Evolutionary conservation across 352 stramenopile species (phyloP), one percentile per base, ranked within the genome.

Genomic region (Peronospora tabacina): DNA sequence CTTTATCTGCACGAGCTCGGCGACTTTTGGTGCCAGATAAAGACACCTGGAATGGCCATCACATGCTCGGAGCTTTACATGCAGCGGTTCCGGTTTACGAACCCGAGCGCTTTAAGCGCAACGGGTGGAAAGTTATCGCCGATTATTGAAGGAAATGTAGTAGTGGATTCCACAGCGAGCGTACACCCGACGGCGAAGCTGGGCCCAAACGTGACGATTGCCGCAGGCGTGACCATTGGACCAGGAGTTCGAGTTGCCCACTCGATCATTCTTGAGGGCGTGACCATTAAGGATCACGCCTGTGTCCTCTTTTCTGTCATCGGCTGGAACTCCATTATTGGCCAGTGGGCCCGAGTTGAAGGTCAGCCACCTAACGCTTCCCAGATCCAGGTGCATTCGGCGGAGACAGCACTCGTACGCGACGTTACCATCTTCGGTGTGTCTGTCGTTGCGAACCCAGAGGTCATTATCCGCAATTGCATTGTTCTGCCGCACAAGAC

Each of bases 1-100:
- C 57, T 94, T 15, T 93, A 78, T 30, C 52, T 94, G 19, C 85
- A 76, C 54, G 82, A 94, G 44, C 86, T 85, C 1, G 84, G 84
- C 1, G 82, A 94, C 53, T 93, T 94, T 45, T 94, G 84, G 84
- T 93, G 82, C 46, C 84, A 94, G 52, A 94, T 94, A 69, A 94
- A 93, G 71, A 94, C 84, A 0, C 84, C 84, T 0, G 84, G 84
- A 13, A 93, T 93, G 84, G 82, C 84, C 8, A 79, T 94, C 51
- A 94, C 84, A 59, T 94, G 84, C 55, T 94, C 84, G 7, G 84
- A 93, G 65, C 69, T 94, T 8, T 94, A 93, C 63, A 94, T 94
- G 82, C 84, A 94, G 48, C 84, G 84, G 19, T 94, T 93, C 61
- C 84, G 84, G 20, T 92, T 91, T 63, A 91, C 82, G 19, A 90